phyloP scores from a whole-genome alignment of 2,329 filamentous ascomycete genomes.

The Aureobasidium sp. region DNA sequence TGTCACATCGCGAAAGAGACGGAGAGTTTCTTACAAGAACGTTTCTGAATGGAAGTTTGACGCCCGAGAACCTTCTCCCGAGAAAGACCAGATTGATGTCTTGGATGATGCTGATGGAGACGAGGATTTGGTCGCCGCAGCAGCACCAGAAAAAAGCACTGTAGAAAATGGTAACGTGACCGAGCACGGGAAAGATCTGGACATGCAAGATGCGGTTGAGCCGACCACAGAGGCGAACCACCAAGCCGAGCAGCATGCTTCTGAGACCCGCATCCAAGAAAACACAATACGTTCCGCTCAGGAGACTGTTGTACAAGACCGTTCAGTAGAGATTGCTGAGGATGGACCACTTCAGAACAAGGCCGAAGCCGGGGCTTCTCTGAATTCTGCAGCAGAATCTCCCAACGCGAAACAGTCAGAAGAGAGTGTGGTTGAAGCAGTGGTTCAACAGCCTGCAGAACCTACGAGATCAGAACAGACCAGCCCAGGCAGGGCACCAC shows the following conservation, averaged over 20 bases:
- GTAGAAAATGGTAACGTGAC: slow-evolving; percentile 3
- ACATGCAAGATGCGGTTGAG: background rate
- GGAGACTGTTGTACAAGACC: background rate
- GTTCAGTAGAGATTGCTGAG: background rate
- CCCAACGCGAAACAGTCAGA: background rate
- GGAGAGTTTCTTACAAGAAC: slow-evolving; percentile 59
- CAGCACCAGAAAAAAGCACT: background rate
- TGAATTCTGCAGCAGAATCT: background rate
- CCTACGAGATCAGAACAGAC: background rate
- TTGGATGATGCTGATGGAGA: slow-evolving; percentile 9
- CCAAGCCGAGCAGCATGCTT: background rate
- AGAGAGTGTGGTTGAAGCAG: background rate
- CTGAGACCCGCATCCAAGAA: background rate
- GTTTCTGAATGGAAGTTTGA: slow-evolving; percentile 66
- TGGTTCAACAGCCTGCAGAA: background rate
- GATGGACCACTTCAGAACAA: background rate
- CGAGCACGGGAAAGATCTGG: background rate
- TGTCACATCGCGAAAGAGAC: slow-evolving; percentile 58
- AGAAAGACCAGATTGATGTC: slow-evolving; percentile 32
- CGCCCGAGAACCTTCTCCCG: slow-evolving; percentile 63
- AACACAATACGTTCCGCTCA: background rate
- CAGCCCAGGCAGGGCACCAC: background rate
- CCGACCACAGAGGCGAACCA: background rate
- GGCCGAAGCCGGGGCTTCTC: background rate
- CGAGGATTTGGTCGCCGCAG: background rate